Evolutionary conservation across 2,329 filamentous ascomycete genomes (phyloP), one percentile per base, ranked within the genome.

Genomic region (Fusarium cyanostomum): DNA sequence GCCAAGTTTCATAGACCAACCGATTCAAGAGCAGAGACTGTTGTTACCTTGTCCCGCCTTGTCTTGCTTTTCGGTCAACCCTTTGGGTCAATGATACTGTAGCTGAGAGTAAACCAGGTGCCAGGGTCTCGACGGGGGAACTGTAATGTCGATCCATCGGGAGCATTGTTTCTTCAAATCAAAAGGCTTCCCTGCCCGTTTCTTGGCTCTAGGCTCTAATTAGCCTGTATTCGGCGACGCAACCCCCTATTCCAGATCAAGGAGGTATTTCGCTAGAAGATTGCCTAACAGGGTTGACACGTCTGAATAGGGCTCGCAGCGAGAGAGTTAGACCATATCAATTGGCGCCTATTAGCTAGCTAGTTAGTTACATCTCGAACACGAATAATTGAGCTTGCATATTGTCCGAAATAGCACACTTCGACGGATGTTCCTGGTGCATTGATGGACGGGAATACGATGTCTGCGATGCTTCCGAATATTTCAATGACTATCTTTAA

Each of bases 91-190:
- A 43, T 51, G n/a, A 26, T 38, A n/a, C 15, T 15, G 28, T 9
- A 28, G 34, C 21, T 10, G 3, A 31, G 28, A 24, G 24, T 31
- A 26, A 18, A 26, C 16, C n/a, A 24, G 34, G 28, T 26, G 30
- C 35, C 43, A 12, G 28, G 27, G 24, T 37, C 43, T 48, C 21
- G 41, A 62, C 30, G 26, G 30, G 57, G 62, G 43, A 52, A 48
- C 39, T 27, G 50, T 35, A 65, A 68, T 65, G 68, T 59, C 56
- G 64, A 71, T 71, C 68, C 18, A 39, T 66, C 45, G 51, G 57
- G 51, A 52, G 51, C 54, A 51, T 57, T 44, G 38, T 59, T 46
- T 50, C 48, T 64, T 46, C 59, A 67, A 68, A 67, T 64, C 59
- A 66, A 59, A 59, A 41, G 49, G 33, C 52, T 58, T 51, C 21